A percentile compares a stretch with the other conserved stretches of the same genome.
phyloP scores from a whole-genome alignment of 2,329 filamentous ascomycete genomes.

The Sclerotinia nivalis region DNA sequence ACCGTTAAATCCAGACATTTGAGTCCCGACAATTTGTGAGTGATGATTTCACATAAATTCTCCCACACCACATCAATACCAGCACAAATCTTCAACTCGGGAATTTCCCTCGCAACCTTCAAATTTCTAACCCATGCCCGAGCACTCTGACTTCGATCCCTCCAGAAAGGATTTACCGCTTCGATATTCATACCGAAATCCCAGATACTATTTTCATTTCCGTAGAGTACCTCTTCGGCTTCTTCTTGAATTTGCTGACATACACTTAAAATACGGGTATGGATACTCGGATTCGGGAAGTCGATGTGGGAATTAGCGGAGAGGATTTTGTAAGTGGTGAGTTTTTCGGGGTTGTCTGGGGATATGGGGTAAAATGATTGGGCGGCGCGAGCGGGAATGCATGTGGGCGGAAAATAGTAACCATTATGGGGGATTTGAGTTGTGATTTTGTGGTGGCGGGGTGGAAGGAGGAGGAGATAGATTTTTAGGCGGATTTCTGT shows the following conservation, averaged over 20 bases:
- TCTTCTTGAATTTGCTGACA: slow-evolving; percentile 31
- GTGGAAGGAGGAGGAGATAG: slow-evolving; percentile 35
- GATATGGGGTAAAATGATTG: slow-evolving; percentile 33
- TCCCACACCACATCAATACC: slow-evolving; percentile 29
- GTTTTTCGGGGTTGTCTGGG: slow-evolving; percentile 21
- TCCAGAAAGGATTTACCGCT: slow-evolving; percentile 32
- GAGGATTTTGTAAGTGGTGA: slow-evolving; percentile 37
- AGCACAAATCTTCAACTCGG: neutral
- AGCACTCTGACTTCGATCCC: slow-evolving; percentile 30
- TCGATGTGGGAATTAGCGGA: slow-evolving; percentile 29
- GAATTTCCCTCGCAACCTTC: slow-evolving; percentile 33
- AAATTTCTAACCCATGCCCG: slow-evolving; percentile 30
- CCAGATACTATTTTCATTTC: slow-evolving; percentile 25
- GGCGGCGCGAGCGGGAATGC: slow-evolving; percentile 25
- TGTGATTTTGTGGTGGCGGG: slow-evolving; percentile 35
- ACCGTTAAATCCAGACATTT: slow-evolving; percentile 35
- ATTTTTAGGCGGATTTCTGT: slow-evolving; percentile 38
- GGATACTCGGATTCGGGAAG: slow-evolving; percentile 27
- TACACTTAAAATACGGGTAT: slow-evolving; percentile 29
- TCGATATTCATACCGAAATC: slow-evolving; percentile 36
- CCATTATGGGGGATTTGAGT: slow-evolving; percentile 37
- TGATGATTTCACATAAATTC: slow-evolving; percentile 25
- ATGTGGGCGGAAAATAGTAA: slow-evolving; percentile 33
- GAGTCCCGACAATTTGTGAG: slow-evolving; percentile 10
- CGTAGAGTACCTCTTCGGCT: slow-evolving; percentile 35